Conservation (phyloP, 2,329 filamentous ascomycete genomes). For the Penicillium griseofulvum region DNA sequence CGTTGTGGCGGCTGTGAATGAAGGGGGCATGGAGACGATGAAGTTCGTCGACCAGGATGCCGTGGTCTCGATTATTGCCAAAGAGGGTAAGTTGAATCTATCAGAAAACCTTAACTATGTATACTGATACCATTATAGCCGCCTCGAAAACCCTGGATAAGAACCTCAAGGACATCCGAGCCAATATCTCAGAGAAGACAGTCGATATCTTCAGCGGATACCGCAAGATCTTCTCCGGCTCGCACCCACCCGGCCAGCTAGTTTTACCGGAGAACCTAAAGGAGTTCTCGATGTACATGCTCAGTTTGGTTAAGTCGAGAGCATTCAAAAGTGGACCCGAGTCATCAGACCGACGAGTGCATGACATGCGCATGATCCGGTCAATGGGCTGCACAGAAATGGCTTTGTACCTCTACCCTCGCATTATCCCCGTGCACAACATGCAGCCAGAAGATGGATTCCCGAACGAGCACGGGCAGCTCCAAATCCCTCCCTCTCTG, state of each 20-base stretch:
- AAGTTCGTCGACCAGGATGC: constrained; percentile 96
- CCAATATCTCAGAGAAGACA: constrained; percentile 80
- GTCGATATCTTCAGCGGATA: constrained; percentile 91
- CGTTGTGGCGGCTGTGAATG: constrained; percentile 86
- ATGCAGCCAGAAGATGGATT: constrained; percentile 86
- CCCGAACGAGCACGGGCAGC: constrained; percentile 83
- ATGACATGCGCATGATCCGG: constrained; percentile 87
- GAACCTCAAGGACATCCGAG: constrained; percentile 79
- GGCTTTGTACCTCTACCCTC: constrained; percentile 89
- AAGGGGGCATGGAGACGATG: constrained; percentile 77
- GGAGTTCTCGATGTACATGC: constrained; percentile 94
- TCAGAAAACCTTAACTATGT: not conserved
- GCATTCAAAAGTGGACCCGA: constrained; percentile 91
- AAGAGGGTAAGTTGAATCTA: constrained; percentile 59
- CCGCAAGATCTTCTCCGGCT: constrained; percentile 84
- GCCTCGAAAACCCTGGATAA: constrained; percentile 77
- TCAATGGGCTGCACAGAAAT: constrained; percentile 83
- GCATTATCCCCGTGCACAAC: constrained; percentile 89
- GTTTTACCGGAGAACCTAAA: constrained; percentile 95
- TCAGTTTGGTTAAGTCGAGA: constrained; percentile 82
- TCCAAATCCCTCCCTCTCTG: constrained; percentile 76
- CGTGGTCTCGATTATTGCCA: constrained; percentile 81
- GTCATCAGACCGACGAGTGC: constrained; percentile 82
- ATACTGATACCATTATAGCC: constrained; percentile 48
- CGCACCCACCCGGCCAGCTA: constrained; percentile 85